Evolutionary conservation across 202 grass and related monocot genomes (phyloP), one percentile per base, ranked within the genome.

Genomic region (Schoenoplectus triqueter): DNA sequence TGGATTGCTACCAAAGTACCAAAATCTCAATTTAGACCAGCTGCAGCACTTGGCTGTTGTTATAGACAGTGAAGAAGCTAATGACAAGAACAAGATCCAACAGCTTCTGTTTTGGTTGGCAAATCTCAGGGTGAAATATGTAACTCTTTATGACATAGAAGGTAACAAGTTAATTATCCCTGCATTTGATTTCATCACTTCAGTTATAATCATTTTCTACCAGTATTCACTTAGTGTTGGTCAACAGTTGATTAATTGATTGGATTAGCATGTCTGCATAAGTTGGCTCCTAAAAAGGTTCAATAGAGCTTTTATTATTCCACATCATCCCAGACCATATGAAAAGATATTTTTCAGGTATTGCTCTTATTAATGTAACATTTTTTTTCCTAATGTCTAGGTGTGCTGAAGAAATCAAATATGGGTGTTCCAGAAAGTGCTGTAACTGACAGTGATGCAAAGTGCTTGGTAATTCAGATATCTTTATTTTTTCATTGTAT

Each of bases 21-120:
- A 10, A 69, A 88, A 92, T 81, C 84, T 99, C 70, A 72, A 88
- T 3, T 83, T 94, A 52, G 84, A 80, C 21, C 87, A 56, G 69
- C 87, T 99, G 15, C 86, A 74, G 44, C 82, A 82, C 69, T 86
- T 99, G 55, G 96, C 93, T 63, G 74, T 99, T 69, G 91, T 99
- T 52, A 81, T 99, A 76, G 96, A 95, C 84, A 99, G 93, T 83
- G 91, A 84, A 88, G 96, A 99, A 90, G 93, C 96, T 85, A 92
- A 85, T 84, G 88, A 90, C 82, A 88, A 64, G 1, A 64, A 2
- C n/a, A 94, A 99, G 84, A 79, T 96, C 56, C 84, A 89, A 49
- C 90, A 87, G 40, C 88, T 99, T 87, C 64, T 99, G 73, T 84
- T 9, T 44, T 95, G 91, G 91, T 78, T 99, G 20, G 87, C 89